A percentile compares a stretch with the other conserved stretches of the same genome.
These are phyloP conservation scores for Neofusicoccum kwambonambiense DNA, from an alignment of 2,329 filamentous ascomycete species.

Conservation along the genomic window DNA sequence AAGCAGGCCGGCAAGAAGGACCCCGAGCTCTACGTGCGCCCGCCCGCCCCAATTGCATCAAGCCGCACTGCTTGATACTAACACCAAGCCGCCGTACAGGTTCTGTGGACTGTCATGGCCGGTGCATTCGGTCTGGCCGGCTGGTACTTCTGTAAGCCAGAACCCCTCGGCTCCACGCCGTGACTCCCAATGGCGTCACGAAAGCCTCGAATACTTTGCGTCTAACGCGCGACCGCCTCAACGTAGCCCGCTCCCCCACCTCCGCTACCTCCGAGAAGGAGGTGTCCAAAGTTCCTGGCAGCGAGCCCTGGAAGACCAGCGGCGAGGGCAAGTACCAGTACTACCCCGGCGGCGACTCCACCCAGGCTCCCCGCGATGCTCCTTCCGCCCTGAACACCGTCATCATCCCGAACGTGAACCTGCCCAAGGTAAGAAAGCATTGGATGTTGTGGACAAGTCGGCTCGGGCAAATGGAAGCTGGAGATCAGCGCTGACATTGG, in stretches of 20 bases:
- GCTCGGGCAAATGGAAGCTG: not conserved
- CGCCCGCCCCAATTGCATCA: conserved; percentile 21
- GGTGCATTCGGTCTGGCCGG: conserved; percentile 84
- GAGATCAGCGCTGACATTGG: not conserved
- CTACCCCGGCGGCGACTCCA: conserved; percentile 77
- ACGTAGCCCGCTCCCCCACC: conserved; percentile 77
- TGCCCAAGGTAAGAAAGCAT: conserved; percentile 62
- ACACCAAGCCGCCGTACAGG: conserved; percentile 50
- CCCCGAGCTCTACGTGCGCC: conserved; percentile 71
- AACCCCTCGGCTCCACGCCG: conserved; percentile 6
- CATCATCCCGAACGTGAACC: conserved; percentile 86
- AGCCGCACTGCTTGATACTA: not conserved
- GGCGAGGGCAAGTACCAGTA: conserved; percentile 61
- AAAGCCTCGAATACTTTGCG: not conserved
- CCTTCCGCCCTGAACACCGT: conserved; percentile 95
- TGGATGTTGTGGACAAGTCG: not conserved
- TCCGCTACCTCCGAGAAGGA: conserved; percentile 75
- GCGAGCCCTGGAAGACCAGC: conserved; percentile 87
- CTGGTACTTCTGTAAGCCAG: conserved; percentile 74
- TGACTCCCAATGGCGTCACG: not conserved
- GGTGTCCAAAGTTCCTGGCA: conserved; percentile 70
- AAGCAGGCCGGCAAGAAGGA: conserved; percentile 66
- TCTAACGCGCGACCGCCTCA: not conserved
- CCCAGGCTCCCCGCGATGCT: conserved; percentile 75
- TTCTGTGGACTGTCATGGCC: conserved; percentile 88